phyloP scores from a whole-genome alignment of 202 grass and related monocot genomes.

The Eragrostis tef region DNA sequence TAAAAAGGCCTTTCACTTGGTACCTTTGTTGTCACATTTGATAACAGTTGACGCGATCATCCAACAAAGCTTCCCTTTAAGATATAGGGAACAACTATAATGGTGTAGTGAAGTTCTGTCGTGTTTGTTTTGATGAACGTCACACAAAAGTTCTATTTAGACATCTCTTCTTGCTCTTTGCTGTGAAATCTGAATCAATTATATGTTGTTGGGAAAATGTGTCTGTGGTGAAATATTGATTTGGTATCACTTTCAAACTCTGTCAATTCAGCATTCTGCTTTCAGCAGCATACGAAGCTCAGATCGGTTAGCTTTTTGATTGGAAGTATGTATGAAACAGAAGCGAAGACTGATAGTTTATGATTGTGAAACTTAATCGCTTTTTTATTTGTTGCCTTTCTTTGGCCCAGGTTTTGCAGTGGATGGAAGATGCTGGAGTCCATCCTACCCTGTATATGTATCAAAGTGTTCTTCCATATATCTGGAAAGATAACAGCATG shows the following conservation, averaged over 20 bases:
- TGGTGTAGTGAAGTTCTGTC: not conserved
- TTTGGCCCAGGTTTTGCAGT: slow-evolving; percentile 72
- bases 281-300: slow-evolving; percentile 29
- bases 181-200: slow-evolving; percentile 20
- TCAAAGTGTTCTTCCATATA: slow-evolving; percentile 74
- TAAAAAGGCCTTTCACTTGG: slow-evolving; percentile 34
- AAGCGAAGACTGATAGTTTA: not conserved
- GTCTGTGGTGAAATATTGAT: not conserved
- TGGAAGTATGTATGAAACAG: slow-evolving; percentile 14
- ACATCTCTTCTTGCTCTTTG: slow-evolving; percentile 24
- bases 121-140: not conserved
- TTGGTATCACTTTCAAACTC: not conserved
- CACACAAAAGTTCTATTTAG: not conserved
- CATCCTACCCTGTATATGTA: slow-evolving; percentile 74
- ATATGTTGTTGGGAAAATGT: slow-evolving; percentile 1
- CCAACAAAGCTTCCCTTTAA: not conserved
- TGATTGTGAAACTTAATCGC: slow-evolving; percentile 15
- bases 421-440: slow-evolving; percentile 93
- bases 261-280: slow-evolving; percentile 10
- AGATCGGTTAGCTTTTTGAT: slow-evolving; percentile 15
- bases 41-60: slow-evolving; percentile 10
- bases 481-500: slow-evolving; percentile 76
- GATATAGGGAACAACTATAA: too few species aligned
- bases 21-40: slow-evolving; percentile 17
- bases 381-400: slow-evolving; percentile 27